Evolutionary conservation across 1,284 basidiomycete genomes (phyloP).

Genomic region (Leccinum cinnamomeum): DNA sequence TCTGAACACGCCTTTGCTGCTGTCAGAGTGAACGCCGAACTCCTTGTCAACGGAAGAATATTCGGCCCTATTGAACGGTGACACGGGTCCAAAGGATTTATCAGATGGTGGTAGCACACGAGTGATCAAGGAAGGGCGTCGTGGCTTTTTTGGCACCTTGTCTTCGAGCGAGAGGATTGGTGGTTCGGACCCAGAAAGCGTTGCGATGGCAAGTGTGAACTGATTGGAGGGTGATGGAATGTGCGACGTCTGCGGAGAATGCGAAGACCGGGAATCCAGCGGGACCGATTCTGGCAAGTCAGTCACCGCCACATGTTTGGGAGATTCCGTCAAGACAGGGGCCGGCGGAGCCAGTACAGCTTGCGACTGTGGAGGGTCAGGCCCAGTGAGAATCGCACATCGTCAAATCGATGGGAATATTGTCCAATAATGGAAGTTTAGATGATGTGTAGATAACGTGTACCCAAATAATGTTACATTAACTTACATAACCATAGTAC

Average conservation of each 20-base stretch:
- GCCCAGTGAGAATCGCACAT: too few relatives aligned
- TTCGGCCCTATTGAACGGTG: constrained; percentile 26
- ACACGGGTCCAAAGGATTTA: constrained; percentile 14
- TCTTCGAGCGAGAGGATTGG: not conserved
- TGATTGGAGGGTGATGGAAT: constrained; percentile 7
- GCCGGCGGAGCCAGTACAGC: too few relatives aligned
- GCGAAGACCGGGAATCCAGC: constrained; percentile 6
- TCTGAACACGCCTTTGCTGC: constrained; percentile 21
- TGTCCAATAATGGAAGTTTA: too few relatives aligned
- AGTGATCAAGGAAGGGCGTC: constrained; percentile 26
- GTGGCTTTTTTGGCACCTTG: constrained; percentile 14
- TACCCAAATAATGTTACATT: too few relatives aligned
- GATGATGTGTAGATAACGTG: too few relatives aligned
- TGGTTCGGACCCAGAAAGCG: not conserved
- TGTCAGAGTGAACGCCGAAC: constrained; percentile 28
- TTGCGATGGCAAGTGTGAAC: not conserved
- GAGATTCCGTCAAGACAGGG: too few relatives aligned
- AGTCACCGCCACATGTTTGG: too few relatives aligned
- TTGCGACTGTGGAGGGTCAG: too few relatives aligned
- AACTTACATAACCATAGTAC: too few relatives aligned
- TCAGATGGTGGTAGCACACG: constrained; percentile 18
- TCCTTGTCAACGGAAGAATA: constrained; percentile 24
- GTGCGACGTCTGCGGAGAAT: constrained; percentile 10
- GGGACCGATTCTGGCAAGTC: constrained; percentile 7
- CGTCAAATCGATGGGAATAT: too few relatives aligned